Evolutionary conservation across 2,329 filamentous ascomycete genomes (phyloP), one percentile per base, ranked within the genome.

Genomic region (Acephala macrosclerotiorum): DNA sequence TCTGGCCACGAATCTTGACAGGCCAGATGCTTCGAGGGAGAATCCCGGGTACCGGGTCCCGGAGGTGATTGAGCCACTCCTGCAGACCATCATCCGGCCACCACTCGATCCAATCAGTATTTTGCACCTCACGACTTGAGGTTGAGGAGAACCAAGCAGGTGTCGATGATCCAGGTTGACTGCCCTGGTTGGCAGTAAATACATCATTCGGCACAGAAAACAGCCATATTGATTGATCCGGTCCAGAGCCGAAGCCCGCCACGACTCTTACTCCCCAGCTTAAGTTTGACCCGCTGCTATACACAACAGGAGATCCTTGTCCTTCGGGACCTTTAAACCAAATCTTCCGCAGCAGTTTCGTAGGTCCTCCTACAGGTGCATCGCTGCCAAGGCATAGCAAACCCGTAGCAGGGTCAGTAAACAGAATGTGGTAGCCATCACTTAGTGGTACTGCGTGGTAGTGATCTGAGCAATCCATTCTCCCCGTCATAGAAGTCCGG

Each of bases 361-460:
- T 86, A 61, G 81, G 84, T 51, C 86, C 85, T 22, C 74, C 75
- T 35, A 87, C 78, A 1, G 87, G 86, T 0, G 85, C 84, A 77
- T 91, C 87, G 55, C 82, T 86, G 3, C 89, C 89, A 18, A 92
- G 77, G 66, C 84, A 89, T 7, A 91, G 80, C 9, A 81, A 76
- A 11, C 82, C 83, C 1, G 81, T 85, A 12, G 76, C 76, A 4
- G 88, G 87, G 72, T 91, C 88, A 7, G 86, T 87, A 74, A 90
- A 91, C 5, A 91, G 76, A 40, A 91, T 80, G 70, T 91, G 87
- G 63, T 85, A 79, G 1, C 89, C 88, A 74, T 91, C 89, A 67
- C 86, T 89, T 45, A 91, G 75, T 3, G 89, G 89, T 14, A 90
- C 77, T 1, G 88, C 88, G 55, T 83, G 84, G 71, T 88, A 90